These are phyloP conservation scores for Vitellaria paradoxa DNA, from an alignment of 179 eudicot genomes.

Conservation along the genomic window DNA sequence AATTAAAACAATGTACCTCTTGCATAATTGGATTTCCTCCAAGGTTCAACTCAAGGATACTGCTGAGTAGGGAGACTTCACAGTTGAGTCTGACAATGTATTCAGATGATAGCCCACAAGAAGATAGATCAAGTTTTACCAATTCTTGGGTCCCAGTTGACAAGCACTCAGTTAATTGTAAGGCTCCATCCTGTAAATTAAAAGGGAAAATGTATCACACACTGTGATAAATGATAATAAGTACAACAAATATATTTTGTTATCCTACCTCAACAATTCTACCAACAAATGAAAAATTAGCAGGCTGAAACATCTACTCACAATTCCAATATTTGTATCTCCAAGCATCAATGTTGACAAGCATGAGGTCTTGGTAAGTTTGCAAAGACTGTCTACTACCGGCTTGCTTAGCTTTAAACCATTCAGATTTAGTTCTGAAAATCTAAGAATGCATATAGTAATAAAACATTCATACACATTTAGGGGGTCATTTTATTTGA, in stretches of 20 bases:
- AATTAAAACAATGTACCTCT: slow-evolving; percentile 52
- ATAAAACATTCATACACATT: not conserved
- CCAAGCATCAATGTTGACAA: slow-evolving; percentile 78
- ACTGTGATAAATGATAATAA: not conserved
- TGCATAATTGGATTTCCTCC: slow-evolving; percentile 64
- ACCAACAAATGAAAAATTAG: not conserved
- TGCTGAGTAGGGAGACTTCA: slow-evolving; percentile 39
- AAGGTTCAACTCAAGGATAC: slow-evolving; percentile 74
- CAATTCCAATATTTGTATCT: slow-evolving; percentile 70
- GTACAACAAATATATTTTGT: not conserved
- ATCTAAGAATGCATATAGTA: slow-evolving; percentile 34
- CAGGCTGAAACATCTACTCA: slow-evolving; percentile 34
- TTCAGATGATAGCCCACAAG: slow-evolving; percentile 58
- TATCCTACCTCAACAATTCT: not conserved
- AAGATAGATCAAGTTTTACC: slow-evolving; percentile 75
- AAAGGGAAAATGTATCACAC: not conserved
- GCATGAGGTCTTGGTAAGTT: slow-evolving; percentile 51
- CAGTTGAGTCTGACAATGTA: slow-evolving; percentile 41
- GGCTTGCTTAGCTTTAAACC: slow-evolving; percentile 77
- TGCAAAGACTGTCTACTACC: slow-evolving; percentile 66
- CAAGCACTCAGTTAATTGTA: slow-evolving; percentile 60
- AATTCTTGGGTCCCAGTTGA: slow-evolving; percentile 58
- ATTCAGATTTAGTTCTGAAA: slow-evolving; percentile 73
- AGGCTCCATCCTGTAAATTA: slow-evolving; percentile 66
- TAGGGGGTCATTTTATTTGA: not conserved